phyloP scores from a whole-genome alignment of 768 basidiomycete genomes.

The Brasilioporus rufonigricans region DNA sequence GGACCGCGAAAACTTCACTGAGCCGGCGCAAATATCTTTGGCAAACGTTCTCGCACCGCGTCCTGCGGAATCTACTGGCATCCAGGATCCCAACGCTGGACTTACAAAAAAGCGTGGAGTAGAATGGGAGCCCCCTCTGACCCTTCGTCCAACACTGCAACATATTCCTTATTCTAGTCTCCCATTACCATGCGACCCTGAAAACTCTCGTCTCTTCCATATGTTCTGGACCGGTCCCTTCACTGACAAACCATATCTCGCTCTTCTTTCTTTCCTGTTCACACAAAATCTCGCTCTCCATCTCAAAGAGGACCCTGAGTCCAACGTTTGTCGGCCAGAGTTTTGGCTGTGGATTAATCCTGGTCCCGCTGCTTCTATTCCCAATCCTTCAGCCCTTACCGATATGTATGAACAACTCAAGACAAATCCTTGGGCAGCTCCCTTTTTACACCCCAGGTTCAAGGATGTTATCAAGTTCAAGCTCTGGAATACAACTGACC shows the following conservation, averaged over 20 bases:
- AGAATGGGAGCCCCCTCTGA: constrained; percentile 55
- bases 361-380: constrained; percentile 88
- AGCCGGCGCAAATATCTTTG: constrained; percentile 31
- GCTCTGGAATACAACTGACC: constrained; percentile 98
- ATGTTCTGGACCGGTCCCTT: constrained; percentile 99
- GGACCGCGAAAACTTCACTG: constrained; percentile 38
- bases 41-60: constrained; percentile 32
- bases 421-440: constrained; percentile 89
- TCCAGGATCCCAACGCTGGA: constrained; percentile 50
- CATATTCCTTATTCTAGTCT: constrained; percentile 60
- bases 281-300: constrained; percentile 93
- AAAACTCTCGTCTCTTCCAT: constrained; percentile 88
- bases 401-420: constrained; percentile 86
- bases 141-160: constrained; percentile 47
- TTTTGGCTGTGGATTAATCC: constrained; percentile 99
- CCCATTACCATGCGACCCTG: constrained; percentile 70
- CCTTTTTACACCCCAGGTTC: constrained; percentile 92
- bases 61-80: constrained; percentile 26
- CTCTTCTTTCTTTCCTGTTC: constrained; percentile 90
- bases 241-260: constrained; percentile 97
- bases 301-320: constrained; percentile 43
- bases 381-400: constrained; percentile 73
- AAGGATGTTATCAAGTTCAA: constrained; percentile 92
- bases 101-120: constrained; percentile 56
- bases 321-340: constrained; percentile 72